Conservation (phyloP, 1,284 basidiomycete genomes). For the Melampsora abietis-canadensis region DNA sequence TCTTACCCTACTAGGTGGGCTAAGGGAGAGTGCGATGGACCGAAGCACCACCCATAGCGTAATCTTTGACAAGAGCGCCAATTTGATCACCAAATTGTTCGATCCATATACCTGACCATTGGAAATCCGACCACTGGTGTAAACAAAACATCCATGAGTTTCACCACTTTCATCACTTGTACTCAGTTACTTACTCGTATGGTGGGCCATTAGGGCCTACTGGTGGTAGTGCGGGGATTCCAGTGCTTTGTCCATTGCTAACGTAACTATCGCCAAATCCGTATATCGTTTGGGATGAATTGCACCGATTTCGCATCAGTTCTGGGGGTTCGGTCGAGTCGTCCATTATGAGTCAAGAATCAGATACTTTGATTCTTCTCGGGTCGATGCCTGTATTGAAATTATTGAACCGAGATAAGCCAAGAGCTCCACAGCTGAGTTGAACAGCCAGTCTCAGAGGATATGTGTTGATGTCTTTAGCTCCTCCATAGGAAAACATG, state of each 20-base stretch:
- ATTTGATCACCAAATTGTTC: conserved; percentile 10
- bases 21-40: not conserved
- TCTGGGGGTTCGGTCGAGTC: not conserved
- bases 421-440: conserved; percentile 5
- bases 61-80: conserved; percentile 7
- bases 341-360: not conserved
- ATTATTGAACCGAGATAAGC: conserved; percentile 7
- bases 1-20: not conserved
- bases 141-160: not conserved
- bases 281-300: conserved; percentile 8
- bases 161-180: no score
- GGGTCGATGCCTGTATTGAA: conserved; percentile 22
- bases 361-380: conserved; percentile 3
- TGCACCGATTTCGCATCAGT: not conserved
- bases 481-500: not conserved
- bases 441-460: conserved; percentile 16
- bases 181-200: not conserved
- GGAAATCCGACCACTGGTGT: not conserved
- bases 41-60: conserved; percentile 17
- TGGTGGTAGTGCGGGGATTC: not conserved
- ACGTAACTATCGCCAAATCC: conserved; percentile 25
- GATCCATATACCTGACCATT: conserved; percentile 18
- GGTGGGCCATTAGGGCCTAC: not conserved
- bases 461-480: not conserved
- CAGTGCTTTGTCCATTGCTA: not conserved